These are phyloP conservation scores for Acanthamoeba triangularis DNA, from an alignment of 208 protist genomes.

Conservation along the genomic window DNA sequence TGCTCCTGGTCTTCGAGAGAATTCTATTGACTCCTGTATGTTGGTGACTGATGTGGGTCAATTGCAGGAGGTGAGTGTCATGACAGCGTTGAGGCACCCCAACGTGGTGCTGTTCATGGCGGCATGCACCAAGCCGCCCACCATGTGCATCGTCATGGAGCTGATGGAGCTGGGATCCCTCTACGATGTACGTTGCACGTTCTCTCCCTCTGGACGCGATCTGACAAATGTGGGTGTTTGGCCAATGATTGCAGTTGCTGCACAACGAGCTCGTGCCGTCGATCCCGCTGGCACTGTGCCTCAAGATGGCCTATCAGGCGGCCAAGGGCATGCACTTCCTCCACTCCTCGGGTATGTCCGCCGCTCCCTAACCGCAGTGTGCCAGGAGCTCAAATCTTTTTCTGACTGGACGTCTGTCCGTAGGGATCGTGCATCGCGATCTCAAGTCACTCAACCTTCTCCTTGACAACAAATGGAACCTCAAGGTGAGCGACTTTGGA, in stretches of 20 bases:
- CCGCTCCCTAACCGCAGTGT: no score
- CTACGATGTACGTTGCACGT: no score
- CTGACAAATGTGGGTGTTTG: no score
- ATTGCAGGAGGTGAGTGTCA: conserved; percentile 49
- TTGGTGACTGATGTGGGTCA: background rate
- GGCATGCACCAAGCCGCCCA: conserved; percentile 18
- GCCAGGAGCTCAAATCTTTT: conserved; percentile 10
- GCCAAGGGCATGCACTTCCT: no score
- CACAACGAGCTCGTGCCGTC: conserved; percentile 19
- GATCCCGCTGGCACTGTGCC: conserved; percentile 4
- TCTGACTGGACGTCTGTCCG: no score
- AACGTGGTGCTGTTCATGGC: conserved; percentile 69
- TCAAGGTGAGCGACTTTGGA: conserved; percentile 39
- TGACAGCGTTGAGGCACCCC: conserved; percentile 23
- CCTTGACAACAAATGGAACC: conserved; percentile 35
- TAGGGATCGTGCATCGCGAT: no score
- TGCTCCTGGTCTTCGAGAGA: background rate
- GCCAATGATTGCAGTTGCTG: no score
- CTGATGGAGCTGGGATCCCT: conserved; percentile 82
- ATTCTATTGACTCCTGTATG: background rate
- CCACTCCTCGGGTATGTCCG: conserved; percentile 16
- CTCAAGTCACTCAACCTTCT: no score
- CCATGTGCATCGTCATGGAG: conserved; percentile 82
- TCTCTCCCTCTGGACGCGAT: no score
- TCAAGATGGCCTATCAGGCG: no score